Percentiles rank a stretch among this genome's conserved stretches.
Evolutionary conservation across 2,329 filamentous ascomycete species (phyloP).

Genomic region (Xylariales sp.): DNA sequence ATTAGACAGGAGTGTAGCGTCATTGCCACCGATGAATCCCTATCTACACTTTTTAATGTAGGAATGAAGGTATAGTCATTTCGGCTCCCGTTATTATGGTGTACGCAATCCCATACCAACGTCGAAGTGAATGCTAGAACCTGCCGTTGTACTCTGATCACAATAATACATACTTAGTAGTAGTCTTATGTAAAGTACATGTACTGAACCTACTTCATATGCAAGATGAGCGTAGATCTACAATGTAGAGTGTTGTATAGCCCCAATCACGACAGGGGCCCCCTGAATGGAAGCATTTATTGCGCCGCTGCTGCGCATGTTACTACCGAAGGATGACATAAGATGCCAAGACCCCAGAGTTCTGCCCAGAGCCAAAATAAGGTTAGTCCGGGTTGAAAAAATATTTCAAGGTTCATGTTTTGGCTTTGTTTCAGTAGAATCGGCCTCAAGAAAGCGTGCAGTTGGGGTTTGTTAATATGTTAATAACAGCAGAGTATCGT

Average conservation of each 20-base stretch:
- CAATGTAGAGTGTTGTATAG: background rate
- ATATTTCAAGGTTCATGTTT: background rate
- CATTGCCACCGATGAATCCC: too few relatives aligned
- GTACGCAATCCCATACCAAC: background rate
- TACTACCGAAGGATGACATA: constrained; percentile 34
- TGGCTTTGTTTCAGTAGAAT: constrained; percentile 15
- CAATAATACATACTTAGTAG: too few relatives aligned
- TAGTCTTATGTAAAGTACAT: too few relatives aligned
- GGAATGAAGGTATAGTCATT: too few relatives aligned
- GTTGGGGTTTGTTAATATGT: constrained; percentile 21
- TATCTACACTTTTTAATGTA: too few relatives aligned
- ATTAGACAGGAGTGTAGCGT: too few relatives aligned
- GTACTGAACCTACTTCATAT: too few relatives aligned
- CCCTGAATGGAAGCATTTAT: constrained; percentile 8
- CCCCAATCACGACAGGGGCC: constrained; percentile 2
- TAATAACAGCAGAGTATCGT: background rate
- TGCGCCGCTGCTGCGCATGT: background rate
- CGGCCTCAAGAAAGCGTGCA: background rate
- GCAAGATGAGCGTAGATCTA: too few relatives aligned
- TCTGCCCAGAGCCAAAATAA: background rate
- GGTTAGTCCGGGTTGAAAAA: constrained; percentile 6
- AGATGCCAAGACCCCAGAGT: constrained; percentile 18
- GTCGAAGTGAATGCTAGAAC: background rate
- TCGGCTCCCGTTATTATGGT: background rate
- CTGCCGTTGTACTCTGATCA: background rate